Conservation (phyloP, 176 grass and related monocot genomes). For the Carex scoparia region DNA sequence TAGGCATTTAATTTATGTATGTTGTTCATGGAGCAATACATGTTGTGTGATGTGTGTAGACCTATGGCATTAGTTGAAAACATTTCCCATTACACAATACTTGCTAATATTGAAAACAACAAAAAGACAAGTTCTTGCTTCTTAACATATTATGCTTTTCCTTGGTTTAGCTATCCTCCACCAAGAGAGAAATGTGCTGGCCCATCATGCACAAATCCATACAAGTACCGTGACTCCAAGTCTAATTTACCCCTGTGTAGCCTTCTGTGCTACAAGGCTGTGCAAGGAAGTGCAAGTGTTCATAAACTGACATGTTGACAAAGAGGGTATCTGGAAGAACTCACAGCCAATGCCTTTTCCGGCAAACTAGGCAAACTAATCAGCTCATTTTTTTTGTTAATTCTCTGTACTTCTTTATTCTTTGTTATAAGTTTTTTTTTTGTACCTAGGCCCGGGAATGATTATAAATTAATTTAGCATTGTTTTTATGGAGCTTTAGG, state of each 20-base stretch:
- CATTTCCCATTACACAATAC: not conserved
- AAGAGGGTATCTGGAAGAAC: not conserved
- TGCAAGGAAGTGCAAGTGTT: conserved; percentile 37
- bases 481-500: not conserved
- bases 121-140: not conserved
- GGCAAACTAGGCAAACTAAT: not conserved
- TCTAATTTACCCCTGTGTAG: conserved; percentile 85
- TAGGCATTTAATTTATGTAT: not conserved
- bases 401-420: not conserved
- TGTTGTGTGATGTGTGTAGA: not conserved
- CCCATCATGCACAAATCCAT: conserved; percentile 68
- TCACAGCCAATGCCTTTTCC: not conserved
- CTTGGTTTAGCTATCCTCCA: conserved; percentile 76
- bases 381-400: not conserved
- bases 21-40: not conserved
- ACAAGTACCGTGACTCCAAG: conserved; percentile 94
- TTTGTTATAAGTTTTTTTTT: not conserved
- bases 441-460: not conserved
- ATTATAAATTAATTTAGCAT: not conserved
- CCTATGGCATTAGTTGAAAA: not conserved
- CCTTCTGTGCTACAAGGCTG: conserved; percentile 78
- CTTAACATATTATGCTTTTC: conserved; percentile 7
- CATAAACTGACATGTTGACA: conserved; percentile 41
- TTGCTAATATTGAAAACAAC: not conserved
- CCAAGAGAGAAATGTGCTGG: conserved; percentile 92